These are phyloP conservation scores for Teunomyces panamensis DNA, from an alignment of 805 yeast genomes.

Conservation along the genomic window DNA sequence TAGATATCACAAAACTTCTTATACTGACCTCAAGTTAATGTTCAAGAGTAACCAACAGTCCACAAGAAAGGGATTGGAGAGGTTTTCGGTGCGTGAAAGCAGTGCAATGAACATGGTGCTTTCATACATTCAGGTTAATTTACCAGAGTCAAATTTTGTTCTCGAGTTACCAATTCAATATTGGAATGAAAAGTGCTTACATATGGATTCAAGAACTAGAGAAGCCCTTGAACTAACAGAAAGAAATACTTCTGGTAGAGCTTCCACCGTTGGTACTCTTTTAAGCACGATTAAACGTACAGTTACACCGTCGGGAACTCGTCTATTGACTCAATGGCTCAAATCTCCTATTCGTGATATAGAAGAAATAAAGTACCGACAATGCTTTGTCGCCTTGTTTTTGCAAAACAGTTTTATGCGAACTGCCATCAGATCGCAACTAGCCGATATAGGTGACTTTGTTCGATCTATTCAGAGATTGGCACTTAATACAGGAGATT, in stretches of 20 bases:
- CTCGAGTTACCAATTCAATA: conserved; percentile 67
- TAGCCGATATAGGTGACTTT: conserved; percentile 54
- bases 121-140: conserved; percentile 66
- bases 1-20: conserved; percentile 44
- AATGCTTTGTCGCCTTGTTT: conserved; percentile 33
- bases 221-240: conserved; percentile 74
- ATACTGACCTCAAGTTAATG: conserved; percentile 29
- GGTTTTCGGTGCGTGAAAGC: conserved; percentile 43
- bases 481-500: conserved; percentile 33
- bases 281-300: conserved; percentile 71
- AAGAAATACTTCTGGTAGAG: conserved; percentile 42
- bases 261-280: conserved; percentile 64
- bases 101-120: conserved; percentile 60
- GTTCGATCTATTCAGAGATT: conserved; percentile 57
- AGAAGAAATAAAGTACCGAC: conserved; percentile 52
- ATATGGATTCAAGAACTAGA: conserved; percentile 77
- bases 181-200: conserved; percentile 52
- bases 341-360: conserved; percentile 70
- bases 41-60: conserved; percentile 32
- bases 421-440: conserved; percentile 24
- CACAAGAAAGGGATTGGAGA: conserved; percentile 35
- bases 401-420: conserved; percentile 18
- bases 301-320: conserved; percentile 74
- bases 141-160: conserved; percentile 64
- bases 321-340: conserved; percentile 79